phyloP scores from a whole-genome alignment of 108 stramenopile species.

The Nannochloropsis gaditana region DNA sequence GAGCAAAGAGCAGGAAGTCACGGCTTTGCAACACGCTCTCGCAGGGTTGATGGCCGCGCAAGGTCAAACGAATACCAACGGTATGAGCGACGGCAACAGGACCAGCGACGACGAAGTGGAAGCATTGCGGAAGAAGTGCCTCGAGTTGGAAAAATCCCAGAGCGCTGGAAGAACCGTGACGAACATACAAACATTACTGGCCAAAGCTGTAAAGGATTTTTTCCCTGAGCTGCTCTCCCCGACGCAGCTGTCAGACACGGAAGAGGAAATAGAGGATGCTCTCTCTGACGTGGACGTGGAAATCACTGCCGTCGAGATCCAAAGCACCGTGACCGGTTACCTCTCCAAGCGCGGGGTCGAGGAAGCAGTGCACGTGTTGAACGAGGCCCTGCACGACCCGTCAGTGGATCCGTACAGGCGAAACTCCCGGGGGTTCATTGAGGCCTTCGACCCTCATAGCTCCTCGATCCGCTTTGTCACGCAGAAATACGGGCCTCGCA shows the following conservation, averaged over 20 bases:
- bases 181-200: not conserved
- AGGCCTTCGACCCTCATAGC: not conserved
- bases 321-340: constrained; percentile 10
- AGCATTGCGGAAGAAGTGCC: constrained; percentile 12
- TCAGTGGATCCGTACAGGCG: not conserved
- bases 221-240: constrained; percentile 6
- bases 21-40: not conserved
- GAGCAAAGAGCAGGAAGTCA: not conserved
- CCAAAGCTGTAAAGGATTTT: not conserved
- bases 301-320: not conserved
- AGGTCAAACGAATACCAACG: not conserved
- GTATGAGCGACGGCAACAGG: not conserved
- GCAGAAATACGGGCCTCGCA: constrained; percentile 8
- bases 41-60: constrained; percentile 1
- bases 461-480: not conserved
- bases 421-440: not conserved
- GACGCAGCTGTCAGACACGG: not conserved
- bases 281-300: not conserved
- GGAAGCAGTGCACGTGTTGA: constrained; percentile 2
- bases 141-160: not conserved
- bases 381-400: not conserved
- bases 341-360: not conserved
- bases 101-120: not conserved
- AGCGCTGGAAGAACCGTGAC: not conserved
- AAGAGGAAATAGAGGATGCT: not conserved